Evolutionary conservation across 2,329 filamentous ascomycete species (phyloP).

Genomic region (Fusarium xyrophilum): DNA sequence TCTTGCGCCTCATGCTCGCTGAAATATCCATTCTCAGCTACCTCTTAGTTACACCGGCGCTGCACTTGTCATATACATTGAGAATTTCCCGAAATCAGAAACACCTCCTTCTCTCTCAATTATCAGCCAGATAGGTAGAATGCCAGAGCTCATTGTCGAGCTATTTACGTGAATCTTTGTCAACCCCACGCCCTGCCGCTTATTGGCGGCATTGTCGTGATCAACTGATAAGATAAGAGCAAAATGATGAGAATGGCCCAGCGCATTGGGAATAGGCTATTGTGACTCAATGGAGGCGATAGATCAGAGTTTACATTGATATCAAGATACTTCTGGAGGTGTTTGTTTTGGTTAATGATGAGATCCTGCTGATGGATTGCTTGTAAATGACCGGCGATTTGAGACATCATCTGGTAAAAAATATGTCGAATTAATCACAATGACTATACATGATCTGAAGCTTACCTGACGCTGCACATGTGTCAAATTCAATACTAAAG

Average conservation of each 20-base stretch:
- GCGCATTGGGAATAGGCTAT: neutral
- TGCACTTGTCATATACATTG: neutral
- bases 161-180: neutral
- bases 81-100: too few species aligned
- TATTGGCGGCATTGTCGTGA: neutral
- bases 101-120: neutral
- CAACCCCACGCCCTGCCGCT: neutral
- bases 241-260: neutral
- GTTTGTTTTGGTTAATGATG: neutral
- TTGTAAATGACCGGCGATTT: neutral
- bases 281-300: neutral
- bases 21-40: too few species aligned
- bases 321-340: accelerated
- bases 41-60: too few species aligned
- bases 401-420: accelerated
- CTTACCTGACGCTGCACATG: neutral
- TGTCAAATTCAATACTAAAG: neutral
- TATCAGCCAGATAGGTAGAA: too few species aligned
- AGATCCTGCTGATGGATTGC: neutral
- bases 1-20: too few species aligned
- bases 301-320: accelerated
- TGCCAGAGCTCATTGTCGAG: accelerated
- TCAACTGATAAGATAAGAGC: neutral
- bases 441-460: neutral
- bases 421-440: accelerated